Evolutionary conservation across 768 basidiomycete species (phyloP).

Genomic region (Plicaturopsis crispa): DNA sequence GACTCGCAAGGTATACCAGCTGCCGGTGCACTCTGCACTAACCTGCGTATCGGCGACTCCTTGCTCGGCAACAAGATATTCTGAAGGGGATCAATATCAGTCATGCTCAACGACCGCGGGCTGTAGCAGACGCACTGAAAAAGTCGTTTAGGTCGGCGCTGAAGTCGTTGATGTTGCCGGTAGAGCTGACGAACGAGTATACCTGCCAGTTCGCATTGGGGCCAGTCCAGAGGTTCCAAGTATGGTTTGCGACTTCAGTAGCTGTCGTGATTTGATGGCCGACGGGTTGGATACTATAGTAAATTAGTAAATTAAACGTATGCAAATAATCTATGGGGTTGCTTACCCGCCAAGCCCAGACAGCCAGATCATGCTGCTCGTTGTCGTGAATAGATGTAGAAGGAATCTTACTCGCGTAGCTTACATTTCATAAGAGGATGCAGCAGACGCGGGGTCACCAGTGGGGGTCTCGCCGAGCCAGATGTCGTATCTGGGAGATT

Average conservation of each 20-base stretch:
- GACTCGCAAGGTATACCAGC: neutral
- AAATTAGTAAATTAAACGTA: neutral
- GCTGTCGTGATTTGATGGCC: conserved; percentile 38
- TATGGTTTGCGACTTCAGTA: conserved; percentile 36
- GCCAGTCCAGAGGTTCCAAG: conserved; percentile 51
- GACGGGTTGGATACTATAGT: conserved; percentile 43
- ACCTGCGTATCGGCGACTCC: conserved; percentile 43
- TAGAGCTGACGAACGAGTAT: conserved; percentile 42
- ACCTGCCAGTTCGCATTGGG: conserved; percentile 50
- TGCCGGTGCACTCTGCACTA: conserved; percentile 3
- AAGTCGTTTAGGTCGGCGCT: conserved; percentile 44
- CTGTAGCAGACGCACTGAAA: conserved; percentile 34
- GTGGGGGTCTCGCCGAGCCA: conserved; percentile 38
- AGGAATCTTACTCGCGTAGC: conserved; percentile 9
- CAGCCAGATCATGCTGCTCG: conserved; percentile 52
- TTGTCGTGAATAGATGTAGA: neutral
- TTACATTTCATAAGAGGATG: conserved; percentile 48
- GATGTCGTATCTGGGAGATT: conserved; percentile 37
- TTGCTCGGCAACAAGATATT: conserved; percentile 35
- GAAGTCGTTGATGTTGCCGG: conserved; percentile 43
- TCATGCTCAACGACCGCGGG: too few relatives aligned
- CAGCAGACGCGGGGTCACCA: conserved; percentile 36
- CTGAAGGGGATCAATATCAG: conserved; percentile 15
- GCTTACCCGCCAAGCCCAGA: conserved; percentile 46
- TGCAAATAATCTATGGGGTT: neutral